Base-by-base conservation (phyloP, 1,284 basidiomycete genomes). In the Irpex sp. region DNA sequence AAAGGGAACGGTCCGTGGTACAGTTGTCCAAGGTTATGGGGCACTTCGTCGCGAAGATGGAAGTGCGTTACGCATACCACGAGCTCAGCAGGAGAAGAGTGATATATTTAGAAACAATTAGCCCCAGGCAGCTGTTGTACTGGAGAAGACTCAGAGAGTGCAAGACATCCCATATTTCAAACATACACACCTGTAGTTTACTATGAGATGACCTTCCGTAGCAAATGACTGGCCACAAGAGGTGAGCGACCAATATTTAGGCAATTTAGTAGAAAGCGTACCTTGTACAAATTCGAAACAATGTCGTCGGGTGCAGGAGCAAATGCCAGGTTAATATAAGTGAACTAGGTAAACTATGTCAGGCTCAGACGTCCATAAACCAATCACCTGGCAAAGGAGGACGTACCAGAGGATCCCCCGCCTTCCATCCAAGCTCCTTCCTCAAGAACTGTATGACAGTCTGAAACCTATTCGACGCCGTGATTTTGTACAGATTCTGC, bases 321-420 rank as follows among this genome's bases (percentile, higher is more conserved):
- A 75, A 98, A 98, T 0, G 97, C 94, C n/a, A 95, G 83, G 72
- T 98, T 98, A 81, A 99, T 98, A 75, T 98, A 99, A 4, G 95
- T 93, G 77, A 97, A 98, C 96, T 98, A 70, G n/a, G 13, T 19
- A 35, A 26, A 37, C 63, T 26, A 43, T 39, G 63, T 56, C 6
- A 47, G 35, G 17, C 49, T 8, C 11, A 50, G 49, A n/a, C 17
- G 19, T 43, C 39, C 15, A 43, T 43, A 15, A 9, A 43, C 8
- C 15, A 50, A 8, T n/a, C 17, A 50, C 8, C 17, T 8, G 49
- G 49, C 49, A 17, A 47, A 4, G 43, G 31, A 1, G 57, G 9
- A 79, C 92, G 63, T 71, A 98, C 96, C 73, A 98, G 76, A 0
- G 95, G 88, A 70, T 98, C 97, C 0, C 88, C 86, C 7, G 88